A percentile compares a stretch with the other conserved stretches of the same genome.
Evolutionary conservation across 345 rosid species (phyloP).

Genomic region (Heritiera littoralis): DNA sequence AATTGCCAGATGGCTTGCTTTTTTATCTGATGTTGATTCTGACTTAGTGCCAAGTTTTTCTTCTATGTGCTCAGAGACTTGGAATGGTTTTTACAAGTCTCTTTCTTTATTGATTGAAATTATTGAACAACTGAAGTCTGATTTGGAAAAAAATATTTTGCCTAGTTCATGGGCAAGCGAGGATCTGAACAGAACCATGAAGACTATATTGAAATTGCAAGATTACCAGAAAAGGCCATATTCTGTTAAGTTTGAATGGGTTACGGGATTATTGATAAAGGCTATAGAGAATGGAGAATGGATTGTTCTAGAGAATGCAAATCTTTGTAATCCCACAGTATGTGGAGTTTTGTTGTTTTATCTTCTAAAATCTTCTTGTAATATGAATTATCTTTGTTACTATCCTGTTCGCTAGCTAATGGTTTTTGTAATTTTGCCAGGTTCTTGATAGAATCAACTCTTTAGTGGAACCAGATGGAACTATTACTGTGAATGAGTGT

Average conservation of each 20-base stretch:
- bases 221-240: constrained; percentile 39
- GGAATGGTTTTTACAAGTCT: constrained; percentile 37
- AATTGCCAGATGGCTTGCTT: constrained; percentile 65
- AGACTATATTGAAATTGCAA: constrained; percentile 59
- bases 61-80: constrained; percentile 29
- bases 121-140: constrained; percentile 47
- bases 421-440: constrained; percentile 36
- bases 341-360: background rate
- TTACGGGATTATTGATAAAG: constrained; percentile 71
- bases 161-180: constrained; percentile 53
- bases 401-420: background rate
- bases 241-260: constrained; percentile 95
- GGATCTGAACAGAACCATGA: constrained; percentile 51
- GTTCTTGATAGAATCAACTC: constrained; percentile 98
- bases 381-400: background rate
- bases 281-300: constrained; percentile 98
- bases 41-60: constrained; percentile 39
- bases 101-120: constrained; percentile 55
- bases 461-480: constrained; percentile 85
- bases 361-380: constrained; percentile 23
- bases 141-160: constrained; percentile 37
- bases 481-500: constrained; percentile 87
- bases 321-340: constrained; percentile 98
- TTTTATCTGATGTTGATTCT: constrained; percentile 47
- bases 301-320: constrained; percentile 89